Base-by-base conservation (phyloP, 2,329 filamentous ascomycete genomes). In the Diaporthe vaccinii region DNA sequence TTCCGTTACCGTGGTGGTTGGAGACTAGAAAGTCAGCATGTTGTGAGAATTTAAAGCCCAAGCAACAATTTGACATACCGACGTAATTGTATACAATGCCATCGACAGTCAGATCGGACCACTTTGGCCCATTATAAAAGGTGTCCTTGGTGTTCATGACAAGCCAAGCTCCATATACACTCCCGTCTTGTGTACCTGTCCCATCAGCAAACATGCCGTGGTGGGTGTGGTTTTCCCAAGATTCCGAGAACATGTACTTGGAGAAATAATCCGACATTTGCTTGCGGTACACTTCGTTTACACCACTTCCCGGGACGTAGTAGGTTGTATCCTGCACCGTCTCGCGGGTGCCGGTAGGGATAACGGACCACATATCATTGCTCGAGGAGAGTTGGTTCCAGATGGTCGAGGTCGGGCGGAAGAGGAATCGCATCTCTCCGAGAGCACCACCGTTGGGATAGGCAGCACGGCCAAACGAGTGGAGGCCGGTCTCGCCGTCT, bases 31-130 rank as follows among this genome's bases (percentile, higher is more conserved):
- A 15, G 28, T 68, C 44, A 68, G 61, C 44, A 46, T 31, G 1
- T 20, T 44, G 17, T 39, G 57, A 14, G 20, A n/a, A 39, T 22
- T 9, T 1, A 17, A n/a, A 20, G 14, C n/a, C 14, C 39, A 12
- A 62, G 39, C 3, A 51, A 34, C 12, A 10, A 25, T 36, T 46
- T 25, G 8, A 68, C 62, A 15, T 39, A 51, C 62, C 62, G 81
- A 82, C 87, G 78, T 93, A 93, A 79, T 93, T 91, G 80, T 93
- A 92, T 0, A 93, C 86, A 62, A 92, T 92, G 0, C 91, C 91
- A 78, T 93, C 91, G 0, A 92, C 91, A 0, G 87, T 87, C 17
- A 93, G 82, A 78, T 93, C 91, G 0, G 90, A 91, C 80, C 92
- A 90, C 3, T 90, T 82, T 0, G 91, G 91, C 0, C 91, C 91